Percentiles rank a stretch among this genome's conserved stretches.
These are phyloP conservation scores for Scutellaria galericulata DNA, from an alignment of 257 asterid genomes.

Conservation along the genomic window DNA sequence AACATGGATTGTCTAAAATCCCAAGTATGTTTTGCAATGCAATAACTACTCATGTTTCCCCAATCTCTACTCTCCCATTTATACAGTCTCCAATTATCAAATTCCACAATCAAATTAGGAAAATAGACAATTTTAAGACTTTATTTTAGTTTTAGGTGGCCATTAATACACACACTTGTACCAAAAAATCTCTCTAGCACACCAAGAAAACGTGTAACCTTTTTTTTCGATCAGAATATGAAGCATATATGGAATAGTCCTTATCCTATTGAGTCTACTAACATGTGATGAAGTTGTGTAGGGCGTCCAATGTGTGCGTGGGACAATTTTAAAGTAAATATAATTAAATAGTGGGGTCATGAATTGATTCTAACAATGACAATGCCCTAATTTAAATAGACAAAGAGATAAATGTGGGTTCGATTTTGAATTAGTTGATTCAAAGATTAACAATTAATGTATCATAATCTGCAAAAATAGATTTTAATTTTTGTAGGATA, in stretches of 20 bases:
- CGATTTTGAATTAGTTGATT: neutral
- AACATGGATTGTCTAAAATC: slow-evolving; percentile 26
- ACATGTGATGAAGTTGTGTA: slow-evolving; percentile 10
- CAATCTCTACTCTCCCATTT: neutral
- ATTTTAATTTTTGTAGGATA: no score
- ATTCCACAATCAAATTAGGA: neutral
- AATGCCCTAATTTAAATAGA: neutral
- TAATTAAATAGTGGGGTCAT: neutral
- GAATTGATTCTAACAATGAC: slow-evolving; percentile 2
- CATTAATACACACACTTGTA: neutral
- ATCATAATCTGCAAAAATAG: no score
- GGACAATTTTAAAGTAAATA: neutral
- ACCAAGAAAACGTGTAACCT: neutral
- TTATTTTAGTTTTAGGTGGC: neutral
- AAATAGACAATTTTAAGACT: neutral
- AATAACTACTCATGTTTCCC: slow-evolving; percentile 8
- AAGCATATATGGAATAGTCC: neutral
- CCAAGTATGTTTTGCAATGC: neutral
- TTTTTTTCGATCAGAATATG: neutral
- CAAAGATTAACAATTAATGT: no score
- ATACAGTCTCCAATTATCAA: neutral
- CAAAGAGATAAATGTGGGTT: neutral
- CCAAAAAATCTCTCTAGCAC: neutral
- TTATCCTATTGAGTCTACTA: slow-evolving; percentile 2
- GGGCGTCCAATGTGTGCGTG: neutral